Conservation (phyloP, 495 filamentous ascomycete species). For the Trichoderma erinaceum region DNA sequence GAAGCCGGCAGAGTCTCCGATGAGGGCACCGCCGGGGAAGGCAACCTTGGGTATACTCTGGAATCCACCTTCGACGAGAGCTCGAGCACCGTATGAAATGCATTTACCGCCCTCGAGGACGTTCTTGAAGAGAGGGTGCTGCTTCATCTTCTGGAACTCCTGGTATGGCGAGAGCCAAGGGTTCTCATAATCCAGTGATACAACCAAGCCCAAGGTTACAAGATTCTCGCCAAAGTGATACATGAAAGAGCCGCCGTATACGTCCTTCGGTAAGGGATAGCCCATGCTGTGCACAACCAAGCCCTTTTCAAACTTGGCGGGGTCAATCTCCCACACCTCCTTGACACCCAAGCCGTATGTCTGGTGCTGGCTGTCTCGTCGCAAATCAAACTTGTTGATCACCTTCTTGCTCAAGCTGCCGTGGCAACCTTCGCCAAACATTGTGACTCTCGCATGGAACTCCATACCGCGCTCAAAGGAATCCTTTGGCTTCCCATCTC, state of each 20-base stretch:
- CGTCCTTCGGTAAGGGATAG: conserved; percentile 80
- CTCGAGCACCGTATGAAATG: conserved; percentile 91
- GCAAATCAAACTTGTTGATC: conserved; percentile 87
- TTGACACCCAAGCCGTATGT: conserved; percentile 94
- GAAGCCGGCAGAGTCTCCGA: conserved; percentile 94
- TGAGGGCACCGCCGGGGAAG: conserved; percentile 92
- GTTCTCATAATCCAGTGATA: conserved; percentile 93
- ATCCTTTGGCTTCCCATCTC: conserved; percentile 79
- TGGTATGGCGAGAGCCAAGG: conserved; percentile 93
- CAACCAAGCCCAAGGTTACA: conserved; percentile 87
- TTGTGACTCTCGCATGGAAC: conserved; percentile 87
- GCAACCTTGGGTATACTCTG: conserved; percentile 95
- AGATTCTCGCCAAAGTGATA: conserved; percentile 99
- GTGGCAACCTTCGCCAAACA: conserved; percentile 96
- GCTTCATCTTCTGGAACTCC: conserved; percentile 98
- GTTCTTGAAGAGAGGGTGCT: conserved; percentile 79
- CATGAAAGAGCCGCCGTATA: conserved; percentile 96
- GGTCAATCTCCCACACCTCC: conserved; percentile 94
- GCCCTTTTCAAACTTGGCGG: conserved; percentile 85
- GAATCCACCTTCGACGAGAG: conserved; percentile 92
- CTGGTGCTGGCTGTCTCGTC: conserved; percentile 82
- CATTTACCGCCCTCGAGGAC: conserved; percentile 91
- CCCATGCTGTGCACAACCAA: conserved; percentile 88
- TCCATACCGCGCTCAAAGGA: conserved; percentile 97
- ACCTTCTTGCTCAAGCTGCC: conserved; percentile 94